phyloP scores from a whole-genome alignment of 768 basidiomycete species.

The Phlebiopsis flavidoalba region DNA sequence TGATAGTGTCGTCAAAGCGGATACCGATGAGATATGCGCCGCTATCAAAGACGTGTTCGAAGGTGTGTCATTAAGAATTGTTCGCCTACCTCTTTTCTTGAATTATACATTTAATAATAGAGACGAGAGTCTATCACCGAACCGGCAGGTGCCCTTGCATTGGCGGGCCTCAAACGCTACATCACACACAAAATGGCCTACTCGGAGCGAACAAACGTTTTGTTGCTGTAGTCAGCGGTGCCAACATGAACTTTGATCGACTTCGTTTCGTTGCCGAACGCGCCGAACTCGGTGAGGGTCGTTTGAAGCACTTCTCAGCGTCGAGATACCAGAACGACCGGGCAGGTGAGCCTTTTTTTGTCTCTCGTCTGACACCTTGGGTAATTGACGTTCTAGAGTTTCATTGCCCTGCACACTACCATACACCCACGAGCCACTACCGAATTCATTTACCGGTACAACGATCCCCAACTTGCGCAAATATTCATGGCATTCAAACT shows the following conservation, averaged over 20 bases:
- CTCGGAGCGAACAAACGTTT: conserved; percentile 82
- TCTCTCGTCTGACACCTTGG: not conserved
- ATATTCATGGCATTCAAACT: conserved; percentile 91
- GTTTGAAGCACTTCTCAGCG: conserved; percentile 89
- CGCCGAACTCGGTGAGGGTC: conserved; percentile 93
- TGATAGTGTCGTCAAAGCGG: conserved; percentile 77
- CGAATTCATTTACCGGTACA: conserved; percentile 94
- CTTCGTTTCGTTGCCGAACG: conserved; percentile 98
- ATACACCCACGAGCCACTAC: conserved; percentile 92
- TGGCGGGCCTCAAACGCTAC: conserved; percentile 89
- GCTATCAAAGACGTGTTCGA: conserved; percentile 99
- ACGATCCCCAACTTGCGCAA: conserved; percentile 66
- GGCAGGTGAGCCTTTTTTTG: conserved; percentile 56
- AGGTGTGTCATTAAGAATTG: conserved; percentile 42
- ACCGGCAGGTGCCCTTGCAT: conserved; percentile 88
- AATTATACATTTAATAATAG: conserved; percentile 32
- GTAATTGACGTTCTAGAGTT: conserved; percentile 40
- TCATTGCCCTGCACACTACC: conserved; percentile 77
- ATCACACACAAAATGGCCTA: conserved; percentile 75
- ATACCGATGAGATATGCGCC: conserved; percentile 97
- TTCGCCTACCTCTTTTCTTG: not conserved
- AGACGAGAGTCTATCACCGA: conserved; percentile 95
- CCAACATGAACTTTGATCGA: conserved; percentile 99
- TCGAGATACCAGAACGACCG: conserved; percentile 90
- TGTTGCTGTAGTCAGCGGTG: conserved; percentile 90